A percentile compares a stretch with the other conserved stretches of the same genome.
Evolutionary conservation across 2,329 filamentous ascomycete genomes (phyloP).

Genomic region (Aspergillus fischeri): DNA sequence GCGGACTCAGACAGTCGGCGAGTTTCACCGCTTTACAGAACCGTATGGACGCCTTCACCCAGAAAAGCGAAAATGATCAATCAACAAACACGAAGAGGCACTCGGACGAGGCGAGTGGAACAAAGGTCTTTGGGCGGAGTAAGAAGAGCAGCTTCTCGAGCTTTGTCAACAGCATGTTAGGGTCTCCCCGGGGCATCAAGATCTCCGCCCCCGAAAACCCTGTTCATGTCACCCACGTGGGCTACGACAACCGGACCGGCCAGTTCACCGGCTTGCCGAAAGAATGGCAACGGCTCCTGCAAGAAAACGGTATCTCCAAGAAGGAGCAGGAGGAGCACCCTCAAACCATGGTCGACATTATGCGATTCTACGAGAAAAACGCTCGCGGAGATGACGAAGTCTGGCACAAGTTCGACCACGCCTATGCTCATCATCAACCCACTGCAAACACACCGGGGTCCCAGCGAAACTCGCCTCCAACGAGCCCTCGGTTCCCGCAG

Average conservation of each 20-base stretch:
- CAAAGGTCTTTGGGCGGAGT: constrained; percentile 54
- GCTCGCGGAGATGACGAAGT: constrained; percentile 80
- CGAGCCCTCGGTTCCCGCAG: constrained; percentile 81
- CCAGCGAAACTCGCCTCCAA: constrained; percentile 69
- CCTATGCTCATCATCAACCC: constrained; percentile 54
- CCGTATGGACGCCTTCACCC: constrained; percentile 48
- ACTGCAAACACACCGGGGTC: constrained; percentile 47
- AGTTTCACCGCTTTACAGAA: constrained; percentile 57
- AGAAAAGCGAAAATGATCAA: constrained; percentile 42
- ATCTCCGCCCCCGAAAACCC: constrained; percentile 98
- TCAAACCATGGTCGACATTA: constrained; percentile 90
- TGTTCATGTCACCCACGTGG: constrained; percentile 95
- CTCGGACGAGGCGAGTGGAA: constrained; percentile 70
- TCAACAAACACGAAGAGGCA: constrained; percentile 64
- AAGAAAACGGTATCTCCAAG: constrained; percentile 93
- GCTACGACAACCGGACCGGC: constrained; percentile 92
- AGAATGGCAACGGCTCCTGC: constrained; percentile 94
- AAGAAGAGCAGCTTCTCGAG: constrained; percentile 88
- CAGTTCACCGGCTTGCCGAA: constrained; percentile 95
- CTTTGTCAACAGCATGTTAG: constrained; percentile 78
- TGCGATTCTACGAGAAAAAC: constrained; percentile 96
- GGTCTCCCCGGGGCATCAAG: constrained; percentile 81
- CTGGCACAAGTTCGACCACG: constrained; percentile 95
- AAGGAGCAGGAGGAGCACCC: constrained; percentile 95
- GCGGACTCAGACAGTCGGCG: constrained; percentile 60